A percentile compares a stretch with the other conserved stretches of the same genome.
These are phyloP conservation scores for Chlorella ohadii DNA, from an alignment of 139 green algal species.

Conservation along the genomic window DNA sequence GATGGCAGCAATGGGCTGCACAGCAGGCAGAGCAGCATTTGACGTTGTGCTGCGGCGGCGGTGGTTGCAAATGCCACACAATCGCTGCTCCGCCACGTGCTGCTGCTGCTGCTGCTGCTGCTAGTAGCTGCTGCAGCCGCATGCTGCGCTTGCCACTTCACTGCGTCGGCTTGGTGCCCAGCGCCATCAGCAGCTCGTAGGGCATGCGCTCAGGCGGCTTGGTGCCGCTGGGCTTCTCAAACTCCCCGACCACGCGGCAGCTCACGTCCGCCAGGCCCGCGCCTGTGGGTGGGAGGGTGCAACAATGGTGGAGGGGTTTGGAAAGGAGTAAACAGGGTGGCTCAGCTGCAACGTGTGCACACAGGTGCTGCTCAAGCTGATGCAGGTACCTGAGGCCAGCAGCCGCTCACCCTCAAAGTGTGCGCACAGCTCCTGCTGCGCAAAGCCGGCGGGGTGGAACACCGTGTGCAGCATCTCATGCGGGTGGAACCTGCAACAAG, in stretches of 20 bases:
- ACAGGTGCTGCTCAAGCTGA: too few relatives aligned
- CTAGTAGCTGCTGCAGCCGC: too few relatives aligned
- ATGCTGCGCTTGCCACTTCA: too few relatives aligned
- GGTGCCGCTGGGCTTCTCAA: neutral
- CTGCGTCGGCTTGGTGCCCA: neutral
- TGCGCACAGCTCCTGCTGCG: neutral
- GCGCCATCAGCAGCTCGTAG: slow-evolving; percentile 4
- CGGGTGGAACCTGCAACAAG: neutral
- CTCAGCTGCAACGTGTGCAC: too few relatives aligned
- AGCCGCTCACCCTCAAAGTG: neutral
- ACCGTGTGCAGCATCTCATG: neutral
- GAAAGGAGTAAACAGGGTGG: too few relatives aligned
- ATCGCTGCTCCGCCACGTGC: too few relatives aligned
- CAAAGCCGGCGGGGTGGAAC: neutral
- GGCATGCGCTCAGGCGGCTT: neutral
- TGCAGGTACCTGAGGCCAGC: neutral
- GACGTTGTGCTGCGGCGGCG: too few relatives aligned
- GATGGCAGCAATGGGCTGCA: too few relatives aligned
- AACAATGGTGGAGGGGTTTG: too few relatives aligned
- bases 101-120: too few relatives aligned
- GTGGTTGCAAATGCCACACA: too few relatives aligned
- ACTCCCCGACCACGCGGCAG: neutral
- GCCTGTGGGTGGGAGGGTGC: neutral
- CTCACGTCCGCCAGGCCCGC: neutral
- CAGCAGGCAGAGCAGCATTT: too few relatives aligned